A percentile compares a stretch with the other conserved stretches of the same genome.
phyloP scores from a whole-genome alignment of 768 basidiomycete species.

The Lactarius pseudohatsudake region DNA sequence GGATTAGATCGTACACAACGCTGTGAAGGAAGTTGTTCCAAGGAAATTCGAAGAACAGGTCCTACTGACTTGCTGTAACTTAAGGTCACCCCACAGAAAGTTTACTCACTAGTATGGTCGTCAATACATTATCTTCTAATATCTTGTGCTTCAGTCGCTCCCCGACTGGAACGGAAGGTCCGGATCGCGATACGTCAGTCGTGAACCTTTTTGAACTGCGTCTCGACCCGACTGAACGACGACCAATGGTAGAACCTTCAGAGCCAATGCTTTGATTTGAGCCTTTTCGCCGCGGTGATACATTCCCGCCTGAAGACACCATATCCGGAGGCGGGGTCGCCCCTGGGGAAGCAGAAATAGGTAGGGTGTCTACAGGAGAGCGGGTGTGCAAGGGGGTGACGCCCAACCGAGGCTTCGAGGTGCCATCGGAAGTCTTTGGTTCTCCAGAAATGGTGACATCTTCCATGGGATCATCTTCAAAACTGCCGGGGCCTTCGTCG shows the following conservation, averaged over 20 bases:
- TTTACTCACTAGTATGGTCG: slow-evolving; percentile 70
- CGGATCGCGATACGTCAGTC: slow-evolving; percentile 36
- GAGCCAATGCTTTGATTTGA: slow-evolving; percentile 28
- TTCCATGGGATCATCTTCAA: slow-evolving; percentile 80
- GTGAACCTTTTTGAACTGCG: slow-evolving; percentile 52
- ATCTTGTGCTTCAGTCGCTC: slow-evolving; percentile 80
- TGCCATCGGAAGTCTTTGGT: slow-evolving; percentile 32
- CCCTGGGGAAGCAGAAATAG: slow-evolving; percentile 5
- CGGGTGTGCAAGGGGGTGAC: slow-evolving; percentile 18
- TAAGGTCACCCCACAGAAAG: slow-evolving; percentile 1
- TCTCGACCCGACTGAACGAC: slow-evolving; percentile 49
- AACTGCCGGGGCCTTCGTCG: slow-evolving; percentile 66
- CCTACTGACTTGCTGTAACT: slow-evolving; percentile 45
- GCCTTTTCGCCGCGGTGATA: slow-evolving; percentile 20
- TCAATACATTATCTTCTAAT: slow-evolving; percentile 68
- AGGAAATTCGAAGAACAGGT: slow-evolving; percentile 93
- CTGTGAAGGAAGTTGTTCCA: slow-evolving; percentile 99
- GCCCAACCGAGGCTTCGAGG: slow-evolving; percentile 14
- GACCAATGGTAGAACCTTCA: slow-evolving; percentile 28
- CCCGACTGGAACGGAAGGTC: slow-evolving; percentile 56
- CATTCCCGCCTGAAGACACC: slow-evolving; percentile 7
- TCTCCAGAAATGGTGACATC: slow-evolving; percentile 79
- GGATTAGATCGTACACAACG: slow-evolving; percentile 92
- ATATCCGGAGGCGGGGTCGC: not conserved
- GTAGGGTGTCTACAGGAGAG: slow-evolving; percentile 23